These are phyloP conservation scores for Neoscytalidium dimidiatum DNA, from an alignment of 2,329 filamentous ascomycete genomes.

Conservation along the genomic window DNA sequence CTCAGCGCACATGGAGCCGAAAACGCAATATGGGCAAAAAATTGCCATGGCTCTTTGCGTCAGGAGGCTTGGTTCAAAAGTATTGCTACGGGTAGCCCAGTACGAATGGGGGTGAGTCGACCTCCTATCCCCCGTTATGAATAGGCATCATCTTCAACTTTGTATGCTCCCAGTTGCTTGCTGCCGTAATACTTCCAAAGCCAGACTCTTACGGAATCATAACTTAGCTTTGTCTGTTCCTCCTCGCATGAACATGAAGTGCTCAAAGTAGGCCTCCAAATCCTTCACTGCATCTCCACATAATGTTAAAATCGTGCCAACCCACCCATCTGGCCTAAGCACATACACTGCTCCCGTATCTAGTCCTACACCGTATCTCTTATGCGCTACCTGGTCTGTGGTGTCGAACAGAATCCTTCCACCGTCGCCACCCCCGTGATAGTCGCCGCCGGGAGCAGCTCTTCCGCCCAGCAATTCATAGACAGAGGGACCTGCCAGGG, in stretches of 20 bases:
- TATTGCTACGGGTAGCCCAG: too few relatives aligned
- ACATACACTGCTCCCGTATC: conserved; percentile 32
- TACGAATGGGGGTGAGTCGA: too few relatives aligned
- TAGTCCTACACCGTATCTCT: conserved; percentile 32
- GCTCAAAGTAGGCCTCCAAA: neutral
- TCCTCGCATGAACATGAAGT: neutral
- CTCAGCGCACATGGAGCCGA: too few relatives aligned
- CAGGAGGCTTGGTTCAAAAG: too few relatives aligned
- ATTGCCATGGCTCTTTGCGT: too few relatives aligned
- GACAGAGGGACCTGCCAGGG: neutral
- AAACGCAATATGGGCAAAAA: too few relatives aligned
- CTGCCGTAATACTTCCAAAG: neutral
- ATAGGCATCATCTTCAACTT: too few relatives aligned
- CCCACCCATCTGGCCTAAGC: conserved; percentile 37
- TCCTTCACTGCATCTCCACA: conserved; percentile 17
- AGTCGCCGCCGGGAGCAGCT: neutral
- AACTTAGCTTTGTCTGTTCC: neutral
- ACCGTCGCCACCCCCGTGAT: neutral
- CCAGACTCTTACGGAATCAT: neutral
- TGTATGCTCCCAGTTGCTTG: too few relatives aligned
- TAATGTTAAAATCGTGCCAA: conserved; percentile 28
- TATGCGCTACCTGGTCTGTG: neutral
- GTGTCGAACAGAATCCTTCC: neutral
- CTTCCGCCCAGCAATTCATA: neutral
- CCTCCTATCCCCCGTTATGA: too few relatives aligned